These are phyloP conservation scores for Remersonia thermophila DNA, from an alignment of 2,329 filamentous ascomycete genomes.

Conservation along the genomic window DNA sequence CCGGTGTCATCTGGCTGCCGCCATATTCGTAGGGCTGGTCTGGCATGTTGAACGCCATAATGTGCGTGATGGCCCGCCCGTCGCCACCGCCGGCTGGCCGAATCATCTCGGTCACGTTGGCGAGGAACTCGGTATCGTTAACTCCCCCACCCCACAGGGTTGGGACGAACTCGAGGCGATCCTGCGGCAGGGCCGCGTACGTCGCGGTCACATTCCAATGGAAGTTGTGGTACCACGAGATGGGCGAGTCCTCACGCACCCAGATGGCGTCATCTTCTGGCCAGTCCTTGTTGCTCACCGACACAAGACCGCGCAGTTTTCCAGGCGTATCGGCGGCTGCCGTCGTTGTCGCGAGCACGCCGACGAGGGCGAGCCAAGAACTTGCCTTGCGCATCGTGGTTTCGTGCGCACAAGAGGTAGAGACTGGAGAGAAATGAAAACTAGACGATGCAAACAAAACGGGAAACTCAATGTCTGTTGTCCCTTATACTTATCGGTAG, in stretches of 20 bases:
- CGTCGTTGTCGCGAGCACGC: conserved; percentile 10
- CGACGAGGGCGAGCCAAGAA: neutral
- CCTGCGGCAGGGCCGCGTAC: conserved; percentile 35
- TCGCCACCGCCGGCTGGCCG: conserved; percentile 11
- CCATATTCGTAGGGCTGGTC: conserved; percentile 43
- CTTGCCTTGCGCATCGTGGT: neutral
- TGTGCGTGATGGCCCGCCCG: conserved; percentile 48
- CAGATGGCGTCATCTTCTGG: conserved; percentile 54
- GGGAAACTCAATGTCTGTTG: no score
- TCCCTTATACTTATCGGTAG: no score
- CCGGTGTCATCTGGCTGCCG: conserved; percentile 48
- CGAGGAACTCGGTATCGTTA: conserved; percentile 44
- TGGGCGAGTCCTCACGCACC: conserved; percentile 39
- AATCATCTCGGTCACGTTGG: conserved; percentile 43
- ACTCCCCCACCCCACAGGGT: conserved; percentile 57
- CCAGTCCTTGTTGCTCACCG: conserved; percentile 42
- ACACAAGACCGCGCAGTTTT: conserved; percentile 51
- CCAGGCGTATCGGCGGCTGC: conserved; percentile 36
- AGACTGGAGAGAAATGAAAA: no score
- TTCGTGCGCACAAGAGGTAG: no score
- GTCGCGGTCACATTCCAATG: conserved; percentile 37
- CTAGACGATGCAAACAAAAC: no score
- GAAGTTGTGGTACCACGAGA: conserved; percentile 84
- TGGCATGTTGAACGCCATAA: conserved; percentile 67
- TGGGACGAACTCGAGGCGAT: conserved; percentile 58